phyloP scores from a whole-genome alignment of 2,329 filamentous ascomycete species.

The Colletotrichum horii region DNA sequence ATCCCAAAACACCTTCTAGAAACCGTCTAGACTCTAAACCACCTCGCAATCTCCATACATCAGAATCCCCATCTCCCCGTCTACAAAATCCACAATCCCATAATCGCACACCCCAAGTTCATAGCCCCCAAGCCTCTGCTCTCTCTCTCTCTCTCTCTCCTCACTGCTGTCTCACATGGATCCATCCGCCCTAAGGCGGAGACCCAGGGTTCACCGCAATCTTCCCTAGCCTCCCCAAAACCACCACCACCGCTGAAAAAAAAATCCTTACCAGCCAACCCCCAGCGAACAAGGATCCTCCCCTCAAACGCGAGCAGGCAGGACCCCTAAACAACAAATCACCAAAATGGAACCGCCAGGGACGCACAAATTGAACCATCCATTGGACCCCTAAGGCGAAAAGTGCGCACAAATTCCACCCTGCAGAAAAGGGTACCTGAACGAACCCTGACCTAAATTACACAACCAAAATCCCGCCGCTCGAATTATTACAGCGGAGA shows the following conservation, averaged over 20 bases:
- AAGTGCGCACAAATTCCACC: not conserved
- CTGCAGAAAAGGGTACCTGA: not conserved
- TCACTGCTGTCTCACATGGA: not conserved
- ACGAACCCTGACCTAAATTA: not conserved
- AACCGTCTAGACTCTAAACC: not conserved
- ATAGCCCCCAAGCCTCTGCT: not conserved
- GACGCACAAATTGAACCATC: not conserved
- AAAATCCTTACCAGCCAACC: not conserved
- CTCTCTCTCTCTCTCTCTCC: not conserved
- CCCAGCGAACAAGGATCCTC: not conserved
- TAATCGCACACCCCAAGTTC: not conserved
- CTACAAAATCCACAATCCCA: not conserved
- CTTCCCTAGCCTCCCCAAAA: not conserved
- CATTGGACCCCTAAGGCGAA: not conserved
- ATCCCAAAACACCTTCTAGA: not conserved
- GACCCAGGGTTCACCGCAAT: not conserved
- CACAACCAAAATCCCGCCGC: not conserved
- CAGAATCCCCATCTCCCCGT: not conserved
- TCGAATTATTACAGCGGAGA: not conserved
- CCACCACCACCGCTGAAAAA: not conserved
- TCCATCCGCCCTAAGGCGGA: not conserved
- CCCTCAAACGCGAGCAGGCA: not conserved
- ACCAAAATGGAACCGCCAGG: not conserved
- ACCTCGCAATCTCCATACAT: not conserved
- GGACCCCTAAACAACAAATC: not conserved